Conservation (phyloP, 2,329 filamentous ascomycete species). For the Aspergillus transmontanensis region DNA sequence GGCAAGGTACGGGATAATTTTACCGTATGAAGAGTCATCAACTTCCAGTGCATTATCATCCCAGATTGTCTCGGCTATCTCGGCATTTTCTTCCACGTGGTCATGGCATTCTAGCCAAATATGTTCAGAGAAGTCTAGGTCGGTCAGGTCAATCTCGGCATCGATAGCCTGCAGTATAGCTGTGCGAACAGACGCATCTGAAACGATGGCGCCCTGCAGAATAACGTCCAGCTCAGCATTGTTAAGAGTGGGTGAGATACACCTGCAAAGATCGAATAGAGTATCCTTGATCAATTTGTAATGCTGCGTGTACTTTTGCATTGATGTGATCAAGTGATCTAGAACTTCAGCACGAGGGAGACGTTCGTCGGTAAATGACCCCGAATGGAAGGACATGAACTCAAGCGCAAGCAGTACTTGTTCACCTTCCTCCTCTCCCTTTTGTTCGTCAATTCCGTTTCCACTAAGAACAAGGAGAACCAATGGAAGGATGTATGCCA, state of each 20-base stretch:
- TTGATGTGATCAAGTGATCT: conserved; percentile 71
- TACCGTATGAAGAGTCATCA: conserved; percentile 63
- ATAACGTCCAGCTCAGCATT: conserved; percentile 72
- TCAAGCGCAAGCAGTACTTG: conserved; percentile 89
- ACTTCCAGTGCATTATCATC: conserved; percentile 84
- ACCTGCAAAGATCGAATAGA: conserved; percentile 80
- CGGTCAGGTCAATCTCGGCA: conserved; percentile 87
- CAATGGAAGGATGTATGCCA: conserved; percentile 85
- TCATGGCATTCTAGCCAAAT: conserved; percentile 95
- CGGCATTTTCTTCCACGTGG: conserved; percentile 81
- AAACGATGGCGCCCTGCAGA: conserved; percentile 76
- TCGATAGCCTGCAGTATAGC: conserved; percentile 88
- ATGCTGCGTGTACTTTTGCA: conserved; percentile 89
- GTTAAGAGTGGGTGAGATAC: conserved; percentile 78
- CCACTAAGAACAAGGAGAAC: conserved; percentile 76
- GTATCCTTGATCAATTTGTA: conserved; percentile 96
- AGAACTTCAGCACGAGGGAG: conserved; percentile 78
- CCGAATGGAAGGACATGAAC: conserved; percentile 84
- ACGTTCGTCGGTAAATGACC: conserved; percentile 70
- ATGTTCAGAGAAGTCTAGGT: conserved; percentile 81
- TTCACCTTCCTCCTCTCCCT: conserved; percentile 77
- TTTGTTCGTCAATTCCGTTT: conserved; percentile 69
- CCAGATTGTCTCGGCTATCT: conserved; percentile 87
- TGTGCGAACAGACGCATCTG: conserved; percentile 77
- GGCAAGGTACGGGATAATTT: conserved; percentile 76